Conservation (phyloP, 228 moss, liverwort and hornwort species). For the Sphagnum magellanicum region DNA sequence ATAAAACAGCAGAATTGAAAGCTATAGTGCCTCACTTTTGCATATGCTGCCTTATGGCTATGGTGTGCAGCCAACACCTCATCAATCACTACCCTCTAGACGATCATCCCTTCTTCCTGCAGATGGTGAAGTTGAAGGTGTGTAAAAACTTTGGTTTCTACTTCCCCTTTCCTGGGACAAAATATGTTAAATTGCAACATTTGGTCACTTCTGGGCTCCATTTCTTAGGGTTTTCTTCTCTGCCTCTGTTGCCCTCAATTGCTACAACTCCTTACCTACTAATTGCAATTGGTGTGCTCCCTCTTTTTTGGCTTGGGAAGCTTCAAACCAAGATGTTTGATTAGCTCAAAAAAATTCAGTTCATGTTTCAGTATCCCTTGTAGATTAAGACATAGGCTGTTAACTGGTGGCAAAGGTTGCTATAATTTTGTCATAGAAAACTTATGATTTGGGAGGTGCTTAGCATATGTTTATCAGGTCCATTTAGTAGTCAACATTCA, state of each 20-base stretch:
- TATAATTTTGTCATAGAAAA: too few species aligned
- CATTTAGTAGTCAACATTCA: too few species aligned
- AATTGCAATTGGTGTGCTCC: neutral
- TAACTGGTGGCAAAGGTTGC: too few species aligned
- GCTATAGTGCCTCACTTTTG: too few species aligned
- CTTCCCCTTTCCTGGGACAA: neutral
- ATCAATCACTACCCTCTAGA: slow-evolving; percentile 43
- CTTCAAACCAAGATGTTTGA: neutral
- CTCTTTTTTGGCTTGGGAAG: neutral
- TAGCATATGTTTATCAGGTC: too few species aligned
- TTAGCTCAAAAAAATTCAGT: neutral
- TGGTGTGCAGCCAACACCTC: slow-evolving; percentile 46
- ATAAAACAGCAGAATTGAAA: too few species aligned
- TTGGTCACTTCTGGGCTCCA: neutral
- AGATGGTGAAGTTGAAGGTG: slow-evolving; percentile 55
- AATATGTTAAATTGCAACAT: neutral
- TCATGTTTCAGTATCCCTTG: neutral
- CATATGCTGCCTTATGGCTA: slow-evolving; percentile 6
- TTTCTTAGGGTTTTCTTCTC: neutral
- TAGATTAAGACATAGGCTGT: neutral
- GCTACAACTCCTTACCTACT: neutral
- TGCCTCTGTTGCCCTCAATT: neutral
- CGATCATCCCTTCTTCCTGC: slow-evolving; percentile 60
- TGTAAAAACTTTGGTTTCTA: neutral
- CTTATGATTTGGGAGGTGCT: too few species aligned